These are phyloP conservation scores for Calendula officinalis DNA, from an alignment of 129 eudicot genomes.

Conservation along the genomic window DNA sequence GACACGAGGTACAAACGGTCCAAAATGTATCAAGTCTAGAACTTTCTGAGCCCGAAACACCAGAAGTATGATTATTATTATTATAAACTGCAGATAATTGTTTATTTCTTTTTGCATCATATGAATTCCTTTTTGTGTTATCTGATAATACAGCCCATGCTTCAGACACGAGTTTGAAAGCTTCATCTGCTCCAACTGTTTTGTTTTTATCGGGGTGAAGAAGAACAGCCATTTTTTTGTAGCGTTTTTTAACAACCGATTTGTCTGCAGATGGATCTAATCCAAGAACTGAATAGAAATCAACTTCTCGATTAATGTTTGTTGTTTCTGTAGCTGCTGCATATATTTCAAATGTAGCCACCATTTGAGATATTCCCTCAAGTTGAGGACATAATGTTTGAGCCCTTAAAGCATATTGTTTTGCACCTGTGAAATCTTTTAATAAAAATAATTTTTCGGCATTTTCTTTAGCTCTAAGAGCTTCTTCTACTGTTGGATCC, in stretches of 20 bases:
- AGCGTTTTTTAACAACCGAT: conserved; percentile 62
- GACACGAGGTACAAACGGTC: conserved; percentile 95
- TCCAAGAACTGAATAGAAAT: conserved; percentile 78
- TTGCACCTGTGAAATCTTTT: conserved; percentile 70
- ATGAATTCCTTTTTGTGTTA: conserved; percentile 55
- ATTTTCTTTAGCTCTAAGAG: conserved; percentile 63
- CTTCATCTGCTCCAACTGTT: conserved; percentile 96
- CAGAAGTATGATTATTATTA: conserved; percentile 24
- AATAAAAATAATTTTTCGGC: conserved; percentile 79
- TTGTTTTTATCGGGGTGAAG: conserved; percentile 95
- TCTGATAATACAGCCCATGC: conserved; percentile 85
- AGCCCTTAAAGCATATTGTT: conserved; percentile 69
- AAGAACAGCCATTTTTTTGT: conserved; percentile 80
- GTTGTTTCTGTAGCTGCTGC: conserved; percentile 53
- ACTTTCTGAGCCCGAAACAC: conserved; percentile 30
- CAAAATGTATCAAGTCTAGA: conserved; percentile 76
- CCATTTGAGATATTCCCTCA: conserved; percentile 92
- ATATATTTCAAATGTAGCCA: conserved; percentile 80
- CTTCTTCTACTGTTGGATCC: conserved; percentile 80
- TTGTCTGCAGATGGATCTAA: conserved; percentile 64
- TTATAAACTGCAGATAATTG: conserved; percentile 30
- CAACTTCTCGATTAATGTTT: conserved; percentile 62
- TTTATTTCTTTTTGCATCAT: conserved; percentile 63
- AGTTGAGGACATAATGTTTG: conserved; percentile 73
- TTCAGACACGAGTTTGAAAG: conserved; percentile 78